A percentile compares a stretch with the other conserved stretches of the same genome.
These are phyloP conservation scores for Globisporangium emineosum DNA, from an alignment of 352 stramenopile species.

Conservation along the genomic window DNA sequence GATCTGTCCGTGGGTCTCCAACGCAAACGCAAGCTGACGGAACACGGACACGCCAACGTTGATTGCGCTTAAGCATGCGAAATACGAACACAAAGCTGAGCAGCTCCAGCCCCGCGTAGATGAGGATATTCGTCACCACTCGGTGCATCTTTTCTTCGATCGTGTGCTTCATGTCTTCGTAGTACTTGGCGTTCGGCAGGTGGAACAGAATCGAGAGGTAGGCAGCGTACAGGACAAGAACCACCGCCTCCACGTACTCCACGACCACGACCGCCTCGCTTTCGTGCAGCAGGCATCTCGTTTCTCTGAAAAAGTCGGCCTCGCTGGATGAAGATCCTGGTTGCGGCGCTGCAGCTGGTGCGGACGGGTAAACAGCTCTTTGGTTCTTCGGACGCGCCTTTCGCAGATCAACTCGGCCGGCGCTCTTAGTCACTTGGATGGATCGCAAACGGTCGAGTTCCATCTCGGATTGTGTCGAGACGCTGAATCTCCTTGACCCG, in stretches of 20 bases:
- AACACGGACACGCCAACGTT: constrained; percentile 26
- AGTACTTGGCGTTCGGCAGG: constrained; percentile 31
- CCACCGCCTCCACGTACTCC: constrained; percentile 36
- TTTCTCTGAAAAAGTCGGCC: background rate
- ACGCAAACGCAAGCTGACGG: constrained; percentile 30
- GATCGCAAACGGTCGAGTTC: background rate
- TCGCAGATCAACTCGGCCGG: background rate
- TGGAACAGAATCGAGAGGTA: constrained; percentile 27
- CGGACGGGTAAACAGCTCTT: background rate
- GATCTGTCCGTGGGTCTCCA: constrained; percentile 24
- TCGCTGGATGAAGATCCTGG: background rate
- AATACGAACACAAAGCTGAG: constrained; percentile 20
- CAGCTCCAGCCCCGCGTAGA: constrained; percentile 24
- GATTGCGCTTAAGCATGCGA: constrained; percentile 15
- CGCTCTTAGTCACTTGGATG: background rate
- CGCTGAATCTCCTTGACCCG: background rate
- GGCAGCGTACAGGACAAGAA: constrained; percentile 25
- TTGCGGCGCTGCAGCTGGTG: background rate
- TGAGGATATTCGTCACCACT: constrained; percentile 16
- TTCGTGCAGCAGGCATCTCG: background rate
- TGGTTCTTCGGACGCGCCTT: background rate
- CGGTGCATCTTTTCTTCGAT: background rate
- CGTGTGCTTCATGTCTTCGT: constrained; percentile 17
- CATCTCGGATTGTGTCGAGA: background rate
- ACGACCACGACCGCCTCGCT: constrained; percentile 5